These are phyloP conservation scores for Baorangia bicolor DNA, from an alignment of 768 basidiomycete genomes.

Conservation along the genomic window DNA sequence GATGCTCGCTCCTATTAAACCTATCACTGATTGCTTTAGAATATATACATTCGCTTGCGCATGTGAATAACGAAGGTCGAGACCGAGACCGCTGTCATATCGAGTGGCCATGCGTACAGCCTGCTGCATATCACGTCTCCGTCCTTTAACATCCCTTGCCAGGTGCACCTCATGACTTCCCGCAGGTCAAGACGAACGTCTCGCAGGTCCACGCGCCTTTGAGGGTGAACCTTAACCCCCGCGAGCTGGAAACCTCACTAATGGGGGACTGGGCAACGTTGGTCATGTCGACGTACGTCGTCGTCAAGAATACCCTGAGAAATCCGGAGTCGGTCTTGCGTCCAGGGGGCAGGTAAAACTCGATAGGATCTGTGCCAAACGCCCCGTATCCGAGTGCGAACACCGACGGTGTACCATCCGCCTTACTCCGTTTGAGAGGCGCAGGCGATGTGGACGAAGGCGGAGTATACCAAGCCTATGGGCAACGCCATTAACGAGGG, in stretches of 20 bases:
- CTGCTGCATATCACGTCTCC: not conserved
- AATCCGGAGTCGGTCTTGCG: constrained; percentile 15
- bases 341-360: constrained; percentile 11
- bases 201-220: constrained; percentile 16
- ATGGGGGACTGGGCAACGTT: constrained; percentile 11
- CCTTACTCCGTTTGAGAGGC: constrained; percentile 3
- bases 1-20: not conserved
- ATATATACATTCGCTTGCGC: not conserved
- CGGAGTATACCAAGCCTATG: constrained; percentile 20
- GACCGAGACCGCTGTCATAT: not conserved
- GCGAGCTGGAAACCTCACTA: not conserved
- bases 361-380: constrained; percentile 19
- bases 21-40: not conserved
- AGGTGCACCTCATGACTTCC: not conserved
- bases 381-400: constrained; percentile 22
- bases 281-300: constrained; percentile 19
- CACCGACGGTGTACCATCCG: constrained; percentile 5
- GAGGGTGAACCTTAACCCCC: not conserved
- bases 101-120: not conserved
- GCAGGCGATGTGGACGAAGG: not conserved
- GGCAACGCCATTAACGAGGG: not conserved
- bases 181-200: constrained; percentile 22
- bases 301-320: constrained; percentile 24
- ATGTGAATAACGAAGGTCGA: not conserved
- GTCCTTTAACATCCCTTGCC: not conserved